Conservation (phyloP, 2,329 filamentous ascomycete species). For the Epichloe sibirici region DNA sequence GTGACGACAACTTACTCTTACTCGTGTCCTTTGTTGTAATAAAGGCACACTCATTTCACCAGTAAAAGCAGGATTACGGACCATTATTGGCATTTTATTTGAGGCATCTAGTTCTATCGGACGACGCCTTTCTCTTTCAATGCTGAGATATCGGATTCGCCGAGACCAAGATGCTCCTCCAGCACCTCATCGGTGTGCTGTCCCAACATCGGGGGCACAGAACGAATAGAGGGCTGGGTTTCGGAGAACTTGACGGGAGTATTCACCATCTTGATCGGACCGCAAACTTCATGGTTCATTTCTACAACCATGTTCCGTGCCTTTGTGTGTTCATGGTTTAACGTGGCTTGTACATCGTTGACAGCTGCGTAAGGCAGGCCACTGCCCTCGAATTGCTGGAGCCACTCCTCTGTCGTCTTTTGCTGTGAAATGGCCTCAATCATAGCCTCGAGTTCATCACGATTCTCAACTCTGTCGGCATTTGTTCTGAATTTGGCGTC, state of each 20-base stretch:
- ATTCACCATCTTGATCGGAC: slow-evolving; percentile 79
- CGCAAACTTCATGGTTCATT: slow-evolving; percentile 71
- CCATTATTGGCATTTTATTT: not conserved
- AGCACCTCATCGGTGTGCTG: slow-evolving; percentile 78
- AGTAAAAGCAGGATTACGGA: not conserved
- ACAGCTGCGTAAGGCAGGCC: slow-evolving; percentile 89
- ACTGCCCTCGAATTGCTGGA: slow-evolving; percentile 73
- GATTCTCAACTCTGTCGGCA: slow-evolving; percentile 52
- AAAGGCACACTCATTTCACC: too few relatives aligned
- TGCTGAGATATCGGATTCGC: slow-evolving; percentile 42
- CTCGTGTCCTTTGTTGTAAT: too few relatives aligned
- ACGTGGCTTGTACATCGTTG: slow-evolving; percentile 77
- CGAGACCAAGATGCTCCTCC: slow-evolving; percentile 47
- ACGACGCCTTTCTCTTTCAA: slow-evolving; percentile 59
- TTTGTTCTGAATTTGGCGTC: slow-evolving; percentile 50
- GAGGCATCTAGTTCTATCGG: slow-evolving; percentile 21
- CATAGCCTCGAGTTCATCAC: slow-evolving; percentile 61
- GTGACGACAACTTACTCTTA: not conserved
- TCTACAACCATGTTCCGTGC: slow-evolving; percentile 86
- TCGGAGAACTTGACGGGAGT: slow-evolving; percentile 91
- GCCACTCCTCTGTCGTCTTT: slow-evolving; percentile 80
- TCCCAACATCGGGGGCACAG: slow-evolving; percentile 71
- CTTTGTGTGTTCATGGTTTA: slow-evolving; percentile 74
- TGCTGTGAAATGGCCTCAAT: slow-evolving; percentile 66
- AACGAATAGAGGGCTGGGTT: slow-evolving; percentile 62